Base-by-base conservation (phyloP, 176 grass and related monocot species). In the Thalia dealbata region DNA sequence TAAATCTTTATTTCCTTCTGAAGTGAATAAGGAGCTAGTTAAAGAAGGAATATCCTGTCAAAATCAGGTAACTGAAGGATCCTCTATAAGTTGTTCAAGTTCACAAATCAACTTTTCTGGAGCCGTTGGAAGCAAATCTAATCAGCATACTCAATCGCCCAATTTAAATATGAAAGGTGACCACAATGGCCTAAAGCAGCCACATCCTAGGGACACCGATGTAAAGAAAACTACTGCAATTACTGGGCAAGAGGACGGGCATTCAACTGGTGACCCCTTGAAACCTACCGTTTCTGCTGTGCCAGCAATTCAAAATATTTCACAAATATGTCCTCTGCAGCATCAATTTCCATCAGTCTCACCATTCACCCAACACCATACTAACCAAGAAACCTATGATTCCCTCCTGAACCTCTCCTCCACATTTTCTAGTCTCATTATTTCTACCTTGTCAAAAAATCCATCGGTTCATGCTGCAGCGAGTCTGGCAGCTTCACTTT, bases 401-500 rank as follows among this genome's bases (percentile, higher is more conserved):
- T 26, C 58, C 27, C 46, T 76, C n/a, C 43, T 76, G 13, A 68
- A 68, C 65, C 32, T 73, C 50, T 76, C 59, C 6, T 64, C 73
- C 43, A 46, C 59, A 45, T 58, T 30, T 24, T 78, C 75, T 23
- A 78, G 30, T 78, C 75, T 78, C 22, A 69, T 78, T 8, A 10
- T 78, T 52, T 69, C 63, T 25, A 58, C 62, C 15, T 78, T 78
- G 50, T 16, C 55, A 55, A 63, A 78, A 25, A 78, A 67, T 69
- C 75, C 75, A 78, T 14, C 75, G 27, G 63, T 78, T 24, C 75
- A 78, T 69, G 64, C 75, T 43, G 75, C 63, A 69, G 75, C 75
- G 12, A 69, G 29, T 30, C 75, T 78, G 8, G 64, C 64, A 15
- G 75, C 75, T 24, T 78, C 75, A 5, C 24, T 55, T 14, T 78